Evolutionary conservation across 177 flowering plant species (phyloP).

Genomic region (Tripterygium wilfordii): DNA sequence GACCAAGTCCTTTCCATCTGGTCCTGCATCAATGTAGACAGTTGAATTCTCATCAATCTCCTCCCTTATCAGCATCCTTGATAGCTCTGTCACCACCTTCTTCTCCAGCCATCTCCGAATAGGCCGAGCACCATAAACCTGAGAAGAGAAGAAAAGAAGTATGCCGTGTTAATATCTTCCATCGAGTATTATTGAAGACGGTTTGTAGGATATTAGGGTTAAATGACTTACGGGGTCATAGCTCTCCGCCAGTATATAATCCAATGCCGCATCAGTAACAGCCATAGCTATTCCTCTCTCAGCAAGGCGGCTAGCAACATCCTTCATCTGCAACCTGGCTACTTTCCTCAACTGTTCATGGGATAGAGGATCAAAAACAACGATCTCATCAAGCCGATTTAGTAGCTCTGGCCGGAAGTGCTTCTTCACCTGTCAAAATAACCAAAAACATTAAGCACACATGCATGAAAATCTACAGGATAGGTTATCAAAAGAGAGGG

Average conservation of each 20-base stretch:
- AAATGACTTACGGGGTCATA: constrained; percentile 72
- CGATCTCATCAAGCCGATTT: constrained; percentile 87
- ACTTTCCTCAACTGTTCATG: constrained; percentile 79
- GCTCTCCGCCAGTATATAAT: constrained; percentile 66
- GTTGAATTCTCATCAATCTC: constrained; percentile 95
- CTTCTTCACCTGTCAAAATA: constrained; percentile 44
- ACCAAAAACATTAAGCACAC: not conserved
- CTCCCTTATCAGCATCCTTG: constrained; percentile 71
- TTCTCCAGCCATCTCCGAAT: constrained; percentile 95
- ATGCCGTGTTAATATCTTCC: not conserved
- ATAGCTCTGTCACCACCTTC: constrained; percentile 82
- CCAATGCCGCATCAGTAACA: constrained; percentile 79
- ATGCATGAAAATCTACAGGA: not conserved
- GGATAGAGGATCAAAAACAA: constrained; percentile 84
- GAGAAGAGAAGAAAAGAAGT: not conserved
- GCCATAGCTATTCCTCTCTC: constrained; percentile 88
- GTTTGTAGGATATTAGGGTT: not conserved
- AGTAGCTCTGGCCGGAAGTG: constrained; percentile 86
- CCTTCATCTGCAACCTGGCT: constrained; percentile 80
- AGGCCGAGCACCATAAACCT: constrained; percentile 93
- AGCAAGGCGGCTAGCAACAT: constrained; percentile 77
- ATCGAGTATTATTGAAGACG: not conserved
- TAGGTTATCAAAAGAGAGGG: not conserved
- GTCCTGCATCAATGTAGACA: constrained; percentile 64
- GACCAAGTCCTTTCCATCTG: constrained; percentile 26